Conservation (phyloP, 1,284 basidiomycete genomes). For the Trichosporon inkin region DNA sequence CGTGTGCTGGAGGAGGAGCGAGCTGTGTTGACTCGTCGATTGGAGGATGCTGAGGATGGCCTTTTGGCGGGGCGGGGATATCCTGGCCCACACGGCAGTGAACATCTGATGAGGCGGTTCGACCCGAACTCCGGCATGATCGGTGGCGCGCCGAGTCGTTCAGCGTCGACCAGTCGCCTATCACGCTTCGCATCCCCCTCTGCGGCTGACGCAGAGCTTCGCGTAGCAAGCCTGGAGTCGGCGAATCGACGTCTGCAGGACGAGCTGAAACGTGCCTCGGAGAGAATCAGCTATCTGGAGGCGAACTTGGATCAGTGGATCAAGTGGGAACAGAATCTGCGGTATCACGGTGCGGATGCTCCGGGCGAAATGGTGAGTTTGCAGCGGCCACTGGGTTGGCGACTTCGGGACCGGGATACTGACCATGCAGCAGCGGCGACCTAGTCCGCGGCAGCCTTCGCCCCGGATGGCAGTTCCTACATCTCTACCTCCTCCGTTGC, state of each 20-base stretch:
- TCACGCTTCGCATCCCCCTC: constrained; percentile 8
- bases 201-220: constrained; percentile 26
- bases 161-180: background rate
- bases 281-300: constrained; percentile 34
- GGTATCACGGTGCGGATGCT: background rate
- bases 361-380: background rate
- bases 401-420: no score
- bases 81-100: background rate
- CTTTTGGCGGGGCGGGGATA: background rate
- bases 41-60: constrained; percentile 21
- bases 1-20: constrained; percentile 37
- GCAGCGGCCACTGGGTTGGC: background rate
- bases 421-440: background rate
- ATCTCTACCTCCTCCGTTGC: background rate
- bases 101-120: background rate
- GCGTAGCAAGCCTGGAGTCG: constrained; percentile 34
- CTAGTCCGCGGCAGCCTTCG: background rate
- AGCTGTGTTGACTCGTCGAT: constrained; percentile 24
- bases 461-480: background rate
- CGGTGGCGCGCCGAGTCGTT: background rate
- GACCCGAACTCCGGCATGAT: background rate
- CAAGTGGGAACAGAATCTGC: constrained; percentile 13
- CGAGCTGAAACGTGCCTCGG: constrained; percentile 26
- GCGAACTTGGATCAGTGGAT: constrained; percentile 25
- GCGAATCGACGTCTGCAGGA: constrained; percentile 39